Evolutionary conservation across 345 rosid species (phyloP), one percentile per base, ranked within the genome.

Genomic region (Acer campestre): DNA sequence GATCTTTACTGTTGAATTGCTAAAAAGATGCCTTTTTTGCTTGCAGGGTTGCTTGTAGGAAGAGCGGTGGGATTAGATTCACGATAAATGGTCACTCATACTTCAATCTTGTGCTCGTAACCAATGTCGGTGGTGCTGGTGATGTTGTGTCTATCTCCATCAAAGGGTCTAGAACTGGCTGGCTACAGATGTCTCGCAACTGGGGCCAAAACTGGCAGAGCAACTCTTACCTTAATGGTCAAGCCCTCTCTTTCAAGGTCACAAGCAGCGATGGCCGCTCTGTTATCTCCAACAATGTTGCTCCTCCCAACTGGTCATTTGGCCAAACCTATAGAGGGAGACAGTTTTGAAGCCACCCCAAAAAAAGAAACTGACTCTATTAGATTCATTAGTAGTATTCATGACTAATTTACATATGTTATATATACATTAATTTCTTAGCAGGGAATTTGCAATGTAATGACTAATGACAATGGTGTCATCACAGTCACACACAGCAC

Each of bases 171-270:
- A 74, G 70, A 38, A 75, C 75, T 25, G 70, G 82, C 3, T 79
- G 82, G 82, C 82, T 75, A 79, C 66, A 22, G 4, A 75, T 79
- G 82, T 74, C 79, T 25, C 69, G 75, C 48, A 79, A 79, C 51
- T 79, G 82, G 82, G 82, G 82, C 69, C 82, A 79, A 69, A 79
- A 79, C 25, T 75, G 82, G 82, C 82, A 79, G 59, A 74, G 78
- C 74, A 79, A 79, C 23, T 68, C 78, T 29, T 79, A 74, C 65
- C 82, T 79, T 46, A 79, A 74, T 61, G 82, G 82, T 42, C 78
- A 79, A 79, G 53, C 78, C 22, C 82, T 79, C 63, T 74, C 78
- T 61, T 79, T 79, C 70, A 51, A 22, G 75, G 75, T 79, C 71
- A 75, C 75, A 48, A 79, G 75, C 6, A 75, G 82, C n/a, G 71